phyloP scores from a whole-genome alignment of 2,329 filamentous ascomycete genomes.

The Clonostachys rosea region DNA sequence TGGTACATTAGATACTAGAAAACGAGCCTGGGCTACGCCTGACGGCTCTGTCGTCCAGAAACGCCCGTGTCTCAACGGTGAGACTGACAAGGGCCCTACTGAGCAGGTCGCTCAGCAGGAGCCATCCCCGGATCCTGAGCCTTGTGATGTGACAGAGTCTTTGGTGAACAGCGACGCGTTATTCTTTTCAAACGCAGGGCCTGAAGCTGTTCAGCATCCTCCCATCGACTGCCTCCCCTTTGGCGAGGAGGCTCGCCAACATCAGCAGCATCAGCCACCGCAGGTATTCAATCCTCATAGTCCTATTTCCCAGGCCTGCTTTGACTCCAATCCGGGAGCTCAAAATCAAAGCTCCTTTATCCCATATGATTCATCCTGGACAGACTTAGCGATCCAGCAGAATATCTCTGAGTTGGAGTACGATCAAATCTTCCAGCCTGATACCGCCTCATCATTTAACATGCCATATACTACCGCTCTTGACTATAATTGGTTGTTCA shows the following conservation, averaged over 20 bases:
- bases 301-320: not conserved
- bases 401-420: constrained; percentile 18
- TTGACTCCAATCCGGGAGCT: not conserved
- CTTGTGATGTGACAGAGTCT: not conserved
- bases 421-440: constrained; percentile 53
- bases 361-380: not conserved
- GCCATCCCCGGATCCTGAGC: not conserved
- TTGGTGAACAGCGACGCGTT: not conserved
- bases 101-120: not conserved
- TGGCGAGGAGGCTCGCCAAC: no score
- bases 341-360: not conserved
- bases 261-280: no score
- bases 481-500: constrained; percentile 60
- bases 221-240: no score
- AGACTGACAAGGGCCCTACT: not conserved
- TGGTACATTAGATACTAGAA: constrained; percentile 47
- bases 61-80: constrained; percentile 12
- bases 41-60: constrained; percentile 47
- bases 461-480: constrained; percentile 59
- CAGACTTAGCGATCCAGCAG: not conserved
- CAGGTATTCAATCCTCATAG: not conserved
- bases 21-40: constrained; percentile 49
- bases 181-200: no score
- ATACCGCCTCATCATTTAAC: constrained; percentile 61
- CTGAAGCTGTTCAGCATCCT: no score